Conservation (phyloP, 2,329 filamentous ascomycete genomes). For the Pestalotiopsis sp. region DNA sequence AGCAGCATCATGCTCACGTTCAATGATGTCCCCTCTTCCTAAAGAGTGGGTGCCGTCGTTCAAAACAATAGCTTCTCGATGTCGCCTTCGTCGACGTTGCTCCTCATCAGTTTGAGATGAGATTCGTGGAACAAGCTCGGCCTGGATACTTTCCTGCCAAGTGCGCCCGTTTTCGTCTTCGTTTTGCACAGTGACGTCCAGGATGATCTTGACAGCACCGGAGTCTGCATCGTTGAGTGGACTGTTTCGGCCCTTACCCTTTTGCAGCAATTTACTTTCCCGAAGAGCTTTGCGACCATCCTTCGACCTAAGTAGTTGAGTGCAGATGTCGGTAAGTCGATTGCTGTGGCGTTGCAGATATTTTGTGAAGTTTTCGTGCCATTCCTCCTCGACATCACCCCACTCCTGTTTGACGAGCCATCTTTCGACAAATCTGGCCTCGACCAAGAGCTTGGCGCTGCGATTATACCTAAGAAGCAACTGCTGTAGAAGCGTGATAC, state of each 20-base stretch:
- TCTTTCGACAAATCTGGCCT: slow-evolving; percentile 67
- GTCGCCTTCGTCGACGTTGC: slow-evolving; percentile 71
- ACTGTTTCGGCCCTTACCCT: slow-evolving; percentile 24
- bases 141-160: slow-evolving; percentile 29
- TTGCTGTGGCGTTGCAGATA: slow-evolving; percentile 54
- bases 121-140: slow-evolving; percentile 36
- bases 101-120: slow-evolving; percentile 65
- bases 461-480: slow-evolving; percentile 56
- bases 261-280: slow-evolving; percentile 49
- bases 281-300: slow-evolving; percentile 54
- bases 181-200: slow-evolving; percentile 35
- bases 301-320: slow-evolving; percentile 47
- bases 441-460: slow-evolving; percentile 57
- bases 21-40: slow-evolving; percentile 76
- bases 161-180: slow-evolving; percentile 28
- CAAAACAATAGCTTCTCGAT: slow-evolving; percentile 87
- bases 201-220: slow-evolving; percentile 33
- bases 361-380: slow-evolving; percentile 53
- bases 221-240: slow-evolving; percentile 25
- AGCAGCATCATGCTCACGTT: slow-evolving; percentile 53
- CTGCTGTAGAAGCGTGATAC: slow-evolving; percentile 57
- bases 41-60: slow-evolving; percentile 82
- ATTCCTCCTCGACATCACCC: slow-evolving; percentile 56
- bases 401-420: slow-evolving; percentile 78
- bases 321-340: slow-evolving; percentile 54